Evolutionary conservation across 495 filamentous ascomycete species (phyloP), one percentile per base, ranked within the genome.

Genomic region (Gamarada debralockiae): DNA sequence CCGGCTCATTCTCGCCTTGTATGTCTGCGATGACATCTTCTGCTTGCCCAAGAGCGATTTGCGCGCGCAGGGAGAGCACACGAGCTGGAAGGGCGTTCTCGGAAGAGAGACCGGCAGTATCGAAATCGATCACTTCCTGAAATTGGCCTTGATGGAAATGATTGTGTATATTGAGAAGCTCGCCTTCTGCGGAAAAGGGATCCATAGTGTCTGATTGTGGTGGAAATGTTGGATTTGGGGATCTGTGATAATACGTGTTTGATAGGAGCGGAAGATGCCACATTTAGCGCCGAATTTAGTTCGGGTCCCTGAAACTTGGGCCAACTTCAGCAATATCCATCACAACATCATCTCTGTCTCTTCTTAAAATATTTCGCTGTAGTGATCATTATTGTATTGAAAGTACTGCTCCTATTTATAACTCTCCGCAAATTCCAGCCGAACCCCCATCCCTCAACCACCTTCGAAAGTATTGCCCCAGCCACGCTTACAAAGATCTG

Each of bases 71-170:
- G 65, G 84, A 73, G 52, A 96, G 80, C 13, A 96, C 75, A 36
- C 84, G 84, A n/a, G 90, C 87, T 20, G 90, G 81, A 3, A 90
- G 73, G 31, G 73, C 69, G 71, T 97, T 96, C 61, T 85, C 80
- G 52, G 84, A 24, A 48, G 88, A 90, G 53, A 97, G 82, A 39
- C 83, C 71, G 4, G 85, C 78, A 22, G 81, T 83, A 69, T 90
- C 83, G 70, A 87, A 91, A 71, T 90, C 84, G 70, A 92, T 67
- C 57, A 93, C 90, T 50, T 80, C 73, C 48, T 85, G 74, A 79
- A 89, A 96, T 73, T 92, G 89, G 65, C 88, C 89, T 66, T 91
- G 87, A 77, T 93, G 87, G 81, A 96, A 97, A 75, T 88, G 81
- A 73, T 86, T 95, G 80, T 93, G 89, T 67, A 97, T 84, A 76